Evolutionary conservation across 2,329 filamentous ascomycete species (phyloP), one percentile per base, ranked within the genome.

Genomic region (Plenodomus biglobosus): DNA sequence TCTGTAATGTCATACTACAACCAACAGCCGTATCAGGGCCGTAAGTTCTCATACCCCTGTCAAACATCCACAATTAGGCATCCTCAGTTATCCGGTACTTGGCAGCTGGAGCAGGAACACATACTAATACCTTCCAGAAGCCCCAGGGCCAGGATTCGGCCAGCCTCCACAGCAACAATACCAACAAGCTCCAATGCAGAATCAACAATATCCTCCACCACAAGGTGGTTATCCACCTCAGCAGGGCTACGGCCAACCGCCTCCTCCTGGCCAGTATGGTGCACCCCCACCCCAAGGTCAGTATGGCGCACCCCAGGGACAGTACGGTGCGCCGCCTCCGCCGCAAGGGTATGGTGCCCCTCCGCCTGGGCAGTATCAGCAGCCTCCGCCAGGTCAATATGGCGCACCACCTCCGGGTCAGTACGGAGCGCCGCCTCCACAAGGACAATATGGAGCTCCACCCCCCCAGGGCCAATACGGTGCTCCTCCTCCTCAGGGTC

Each of bases 371-470:
- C 49, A 45, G 11, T 49, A 49, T 30, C 38, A 42, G 40, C 56
- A 49, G 19, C 60, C 53, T n/a, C 52, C 55, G 3, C 56, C 49
- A 3, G 49, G 50, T 2, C 59, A 61, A 30, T 73, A 75, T 50
- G 70, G 71, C 27, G 67, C 70, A 15, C 71, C 73, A 30, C 66
- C 59, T 40, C 67, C 52, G 37, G 50, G 52, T 17, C 49, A 52
- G 40, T 57, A 57, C 19, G 51, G 51, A 8, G 50, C 59, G 16
- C 57, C 49, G 27, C 46, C 38, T 6, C 38, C 38, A 10, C 49
- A 19, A 42, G 49, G 45, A 3, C 45, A 45, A 15, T 52, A 52
- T 24, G 49, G 49, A 8, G 41, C 40, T 15, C 48, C 35, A 4
- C 49, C 49, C 3, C 48, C 41, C 13, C 52, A 46, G 44, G 57